Percentiles rank a stretch among this genome's conserved stretches.
These are phyloP conservation scores for Candida yuanshanica DNA, from an alignment of 805 yeast species.

Conservation along the genomic window DNA sequence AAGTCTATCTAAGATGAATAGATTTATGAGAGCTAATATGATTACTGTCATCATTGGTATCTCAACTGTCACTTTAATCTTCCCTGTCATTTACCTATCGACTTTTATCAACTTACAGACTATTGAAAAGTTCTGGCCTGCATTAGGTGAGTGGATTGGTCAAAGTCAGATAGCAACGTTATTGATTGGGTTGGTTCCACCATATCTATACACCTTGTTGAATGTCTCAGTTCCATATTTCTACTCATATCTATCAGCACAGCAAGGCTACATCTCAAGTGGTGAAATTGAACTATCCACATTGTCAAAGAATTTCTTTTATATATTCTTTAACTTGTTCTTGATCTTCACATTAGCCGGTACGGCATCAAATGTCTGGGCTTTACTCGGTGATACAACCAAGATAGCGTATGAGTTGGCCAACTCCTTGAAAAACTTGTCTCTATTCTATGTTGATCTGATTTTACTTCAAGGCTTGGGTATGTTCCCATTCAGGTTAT, in stretches of 20 bases:
- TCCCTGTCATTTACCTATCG: slow-evolving; percentile 83
- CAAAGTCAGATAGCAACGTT: slow-evolving; percentile 65
- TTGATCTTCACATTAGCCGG: slow-evolving; percentile 92
- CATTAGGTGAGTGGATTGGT: slow-evolving; percentile 70
- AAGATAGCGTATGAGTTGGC: slow-evolving; percentile 85
- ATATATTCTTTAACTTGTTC: slow-evolving; percentile 89
- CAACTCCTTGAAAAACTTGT: slow-evolving; percentile 67
- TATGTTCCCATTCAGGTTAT: slow-evolving; percentile 82
- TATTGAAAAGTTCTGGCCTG: slow-evolving; percentile 77
- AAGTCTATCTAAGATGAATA: slow-evolving; percentile 69
- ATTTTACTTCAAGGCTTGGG: slow-evolving; percentile 80
- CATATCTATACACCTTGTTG: slow-evolving; percentile 81
- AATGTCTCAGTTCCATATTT: slow-evolving; percentile 81
- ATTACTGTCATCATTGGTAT: slow-evolving; percentile 66
- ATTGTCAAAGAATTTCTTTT: slow-evolving; percentile 89
- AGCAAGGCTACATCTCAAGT: slow-evolving; percentile 86
- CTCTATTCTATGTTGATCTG: slow-evolving; percentile 87
- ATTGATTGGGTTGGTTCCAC: slow-evolving; percentile 66
- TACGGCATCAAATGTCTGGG: slow-evolving; percentile 78
- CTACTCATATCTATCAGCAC: slow-evolving; percentile 73
- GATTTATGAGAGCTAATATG: slow-evolving; percentile 56
- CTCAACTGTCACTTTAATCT: slow-evolving; percentile 64
- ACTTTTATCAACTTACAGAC: slow-evolving; percentile 74
- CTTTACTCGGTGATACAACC: slow-evolving; percentile 80
- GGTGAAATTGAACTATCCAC: slow-evolving; percentile 90